Evolutionary conservation across 1,284 basidiomycete species (phyloP), one percentile per base, ranked within the genome.

Genomic region (Chalciporus sp.): DNA sequence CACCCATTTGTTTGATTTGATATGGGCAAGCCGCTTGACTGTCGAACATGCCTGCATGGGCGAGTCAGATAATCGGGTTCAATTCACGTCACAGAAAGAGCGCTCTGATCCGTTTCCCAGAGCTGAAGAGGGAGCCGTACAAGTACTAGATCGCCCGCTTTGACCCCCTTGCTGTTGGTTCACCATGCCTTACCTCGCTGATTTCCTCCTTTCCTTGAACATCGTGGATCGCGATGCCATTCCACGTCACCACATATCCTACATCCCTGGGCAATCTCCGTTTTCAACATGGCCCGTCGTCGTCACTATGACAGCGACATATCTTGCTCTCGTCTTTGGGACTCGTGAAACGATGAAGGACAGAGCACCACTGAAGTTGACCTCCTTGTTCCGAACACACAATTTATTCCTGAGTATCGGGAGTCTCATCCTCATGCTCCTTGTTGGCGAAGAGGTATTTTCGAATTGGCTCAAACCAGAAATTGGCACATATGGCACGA

Each of bases 321-420:
- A 98, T 79, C 83, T 98, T 60, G 84, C 84, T 67, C 77, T 90
- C 76, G 88, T 98, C 72, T 97, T 98, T 68, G 85, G 90, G 57
- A 83, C 92, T 50, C 86, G 89, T 65, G 85, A 86, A 62, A 74
- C 90, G 64, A 96, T 97, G 94, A 90, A 87, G 73, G 80, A 83
- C 69, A 81, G 80, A 65, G 76, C 78, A 63, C 82, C 88, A 20
- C 79, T 83, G 69, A 91, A 90, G 77, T 83, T 95, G 68, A 92
- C 88, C 62, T 72, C 81, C 48, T 80, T 94, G 55, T 98, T 98
- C 79, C 90, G 94, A 78, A 69, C 89, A 41, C 95, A 98, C 76
- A 98, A 98, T 73, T 74, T 94, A 58, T 72, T 94, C 65, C 82
- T 98, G 57, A 92, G 90, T 64, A 70, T 78, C 16, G 94, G 92